Base-by-base conservation (phyloP, 148 eudicot genomes). In the Rheum nobile region DNA sequence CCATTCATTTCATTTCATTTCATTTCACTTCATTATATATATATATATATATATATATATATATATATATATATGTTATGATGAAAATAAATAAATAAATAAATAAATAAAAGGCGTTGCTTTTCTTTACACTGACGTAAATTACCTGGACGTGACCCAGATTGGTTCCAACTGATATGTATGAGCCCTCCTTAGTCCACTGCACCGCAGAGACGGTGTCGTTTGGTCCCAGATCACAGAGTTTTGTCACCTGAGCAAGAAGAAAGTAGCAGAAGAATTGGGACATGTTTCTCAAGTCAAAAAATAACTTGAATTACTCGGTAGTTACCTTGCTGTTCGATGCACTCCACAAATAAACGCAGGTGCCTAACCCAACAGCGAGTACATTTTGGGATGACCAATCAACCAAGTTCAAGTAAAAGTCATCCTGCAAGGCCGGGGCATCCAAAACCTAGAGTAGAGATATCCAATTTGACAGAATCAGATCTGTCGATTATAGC, bases 181-280 rank as follows among this genome's bases (percentile, higher is more conserved):
- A 95, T 22, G 99, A 95, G 16, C 99, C 99, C 82, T 92, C 99
- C 79, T 85, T 85, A 4, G 97, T 95, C 99, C 99, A 95, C 48
- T 95, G 97, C 77, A 95, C 99, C 16, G 97, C 86, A 76, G 91
- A 90, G 13, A 95, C 99, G 37, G 92, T 78, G 38, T 92, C 99
- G 38, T 68, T 86, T 54, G 97, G 96, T 74, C 99, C 99, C 67
- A 92, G 78, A 46, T 96, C 99, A 28, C 99, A 96, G 84, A 92
- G 77, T 72, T 89, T 90, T 29, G 99, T 92, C 68, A 96, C 99
- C 96, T 96, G 83, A 68, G 37, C 54, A n/a, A n/a, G n/a, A 43
- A 43, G 69, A 65, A 37, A 73, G 37, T 6, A 47, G 7, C 69
- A 11, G 3, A 13, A 16, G 19, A 67, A n/a, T n/a, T n/a, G n/a